Percentiles rank a stretch among this genome's conserved stretches.
These are phyloP conservation scores for Piper longum DNA, from an alignment of 164 flowering plant species.

Conservation along the genomic window DNA sequence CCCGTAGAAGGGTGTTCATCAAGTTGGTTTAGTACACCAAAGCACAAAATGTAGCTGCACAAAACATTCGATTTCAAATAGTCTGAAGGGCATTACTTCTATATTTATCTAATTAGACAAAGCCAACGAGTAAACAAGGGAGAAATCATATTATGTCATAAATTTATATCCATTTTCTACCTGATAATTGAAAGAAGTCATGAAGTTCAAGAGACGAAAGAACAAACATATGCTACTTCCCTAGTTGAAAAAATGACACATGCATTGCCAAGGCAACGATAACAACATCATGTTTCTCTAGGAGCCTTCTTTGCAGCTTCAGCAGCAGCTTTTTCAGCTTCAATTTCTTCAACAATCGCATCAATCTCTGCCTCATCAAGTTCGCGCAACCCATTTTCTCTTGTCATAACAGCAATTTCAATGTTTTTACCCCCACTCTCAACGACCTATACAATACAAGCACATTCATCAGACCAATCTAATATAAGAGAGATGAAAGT, in stretches of 20 bases:
- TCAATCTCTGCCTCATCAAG: slow-evolving; percentile 96
- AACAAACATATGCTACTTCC: neutral
- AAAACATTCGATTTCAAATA: no score
- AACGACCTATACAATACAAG: slow-evolving; percentile 48
- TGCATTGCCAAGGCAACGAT: neutral
- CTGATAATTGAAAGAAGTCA: neutral
- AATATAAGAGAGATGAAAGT: neutral
- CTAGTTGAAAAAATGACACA: neutral
- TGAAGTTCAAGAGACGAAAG: neutral
- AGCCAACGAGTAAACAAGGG: no score
- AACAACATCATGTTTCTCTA: slow-evolving; percentile 34
- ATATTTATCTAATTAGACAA: no score
- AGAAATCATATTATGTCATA: no score
- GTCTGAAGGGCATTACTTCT: no score
- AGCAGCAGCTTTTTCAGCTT: slow-evolving; percentile 94
- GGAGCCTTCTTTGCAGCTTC: slow-evolving; percentile 96
- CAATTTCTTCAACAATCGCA: slow-evolving; percentile 86
- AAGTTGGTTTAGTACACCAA: no score
- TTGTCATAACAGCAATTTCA: slow-evolving; percentile 90
- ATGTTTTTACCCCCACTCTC: slow-evolving; percentile 99
- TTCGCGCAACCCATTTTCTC: slow-evolving; percentile 62
- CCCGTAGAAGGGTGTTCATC: no score
- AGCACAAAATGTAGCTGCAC: no score
- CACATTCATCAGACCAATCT: neutral
- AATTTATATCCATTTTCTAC: neutral